These are phyloP conservation scores for Umbellularia californica DNA, from an alignment of 164 flowering plant genomes.

Conservation along the genomic window DNA sequence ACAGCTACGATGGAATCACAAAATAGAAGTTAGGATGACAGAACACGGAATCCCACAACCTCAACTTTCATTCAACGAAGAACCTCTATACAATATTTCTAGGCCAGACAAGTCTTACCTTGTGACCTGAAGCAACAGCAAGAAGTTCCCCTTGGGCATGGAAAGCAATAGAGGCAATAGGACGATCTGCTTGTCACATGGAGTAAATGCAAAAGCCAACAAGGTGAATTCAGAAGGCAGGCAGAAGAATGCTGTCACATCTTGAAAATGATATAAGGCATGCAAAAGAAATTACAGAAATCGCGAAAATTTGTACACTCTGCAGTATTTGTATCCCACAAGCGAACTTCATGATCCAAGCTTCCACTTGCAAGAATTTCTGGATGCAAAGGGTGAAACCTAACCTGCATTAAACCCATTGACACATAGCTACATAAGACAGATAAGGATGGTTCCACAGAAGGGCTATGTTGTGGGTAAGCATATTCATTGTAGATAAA, in stretches of 20 bases:
- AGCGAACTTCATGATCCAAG: constrained; percentile 93
- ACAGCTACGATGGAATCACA: constrained; percentile 40
- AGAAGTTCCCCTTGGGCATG: constrained; percentile 90
- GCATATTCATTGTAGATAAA: background rate
- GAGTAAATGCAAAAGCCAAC: background rate
- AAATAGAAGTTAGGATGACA: constrained; percentile 8
- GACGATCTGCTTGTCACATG: constrained; percentile 55
- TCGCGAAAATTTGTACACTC: constrained; percentile 82
- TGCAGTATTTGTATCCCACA: constrained; percentile 88
- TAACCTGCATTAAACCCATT: constrained; percentile 52
- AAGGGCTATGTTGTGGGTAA: background rate
- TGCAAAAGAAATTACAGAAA: constrained; percentile 54
- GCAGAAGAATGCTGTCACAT: too few species aligned
- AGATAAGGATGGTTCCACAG: background rate
- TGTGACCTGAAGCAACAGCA: constrained; percentile 98
- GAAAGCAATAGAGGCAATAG: constrained; percentile 97
- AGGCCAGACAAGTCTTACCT: constrained; percentile 42
- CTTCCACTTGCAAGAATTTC: constrained; percentile 95
- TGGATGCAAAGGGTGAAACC: constrained; percentile 81
- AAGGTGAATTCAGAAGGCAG: background rate
- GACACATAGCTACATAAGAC: background rate
- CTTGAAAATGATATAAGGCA: background rate
- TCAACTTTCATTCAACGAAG: background rate
- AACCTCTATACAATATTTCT: constrained; percentile 1
- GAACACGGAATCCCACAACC: background rate